Evolutionary conservation across 129 eudicot species (phyloP).

Genomic region (Dittrichia graveolens): DNA sequence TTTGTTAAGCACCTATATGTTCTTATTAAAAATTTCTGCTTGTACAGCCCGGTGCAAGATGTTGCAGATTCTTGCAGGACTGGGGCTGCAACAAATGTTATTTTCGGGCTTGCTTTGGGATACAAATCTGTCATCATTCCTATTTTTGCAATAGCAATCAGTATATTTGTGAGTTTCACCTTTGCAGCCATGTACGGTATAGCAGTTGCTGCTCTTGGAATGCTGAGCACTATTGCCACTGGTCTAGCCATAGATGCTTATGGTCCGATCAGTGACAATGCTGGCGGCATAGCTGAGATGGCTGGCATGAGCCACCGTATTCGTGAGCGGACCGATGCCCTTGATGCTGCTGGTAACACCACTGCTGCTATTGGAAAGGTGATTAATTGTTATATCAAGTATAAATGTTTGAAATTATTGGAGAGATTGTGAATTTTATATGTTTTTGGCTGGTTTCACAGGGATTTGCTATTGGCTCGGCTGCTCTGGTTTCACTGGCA

Average conservation of each 20-base stretch:
- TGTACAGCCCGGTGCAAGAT: conserved; percentile 82
- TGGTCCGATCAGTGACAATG: conserved; percentile 89
- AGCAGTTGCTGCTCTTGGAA: conserved; percentile 85
- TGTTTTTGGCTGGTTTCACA: conserved; percentile 2
- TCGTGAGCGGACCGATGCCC: conserved; percentile 89
- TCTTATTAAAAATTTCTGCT: neutral
- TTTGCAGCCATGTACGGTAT: conserved; percentile 92
- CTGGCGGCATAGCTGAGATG: conserved; percentile 97
- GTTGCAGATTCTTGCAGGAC: conserved; percentile 93
- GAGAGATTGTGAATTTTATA: neutral
- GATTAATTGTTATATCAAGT: neutral
- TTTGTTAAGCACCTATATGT: neutral
- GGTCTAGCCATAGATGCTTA: conserved; percentile 93
- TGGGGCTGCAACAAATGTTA: conserved; percentile 89
- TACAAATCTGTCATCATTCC: conserved; percentile 93
- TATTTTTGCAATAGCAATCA: conserved; percentile 75
- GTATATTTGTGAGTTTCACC: conserved; percentile 74
- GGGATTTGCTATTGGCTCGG: conserved; percentile 94
- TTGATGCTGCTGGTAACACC: conserved; percentile 92
- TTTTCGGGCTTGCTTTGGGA: conserved; percentile 87
- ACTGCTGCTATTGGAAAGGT: conserved; percentile 96
- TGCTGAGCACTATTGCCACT: conserved; percentile 89
- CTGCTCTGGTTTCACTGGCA: conserved; percentile 79
- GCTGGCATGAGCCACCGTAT: conserved; percentile 95
- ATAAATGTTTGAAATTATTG: too few relatives aligned